A percentile compares a stretch with the other conserved stretches of the same genome.
These are phyloP conservation scores for Boletus semigastroideus DNA, from an alignment of 1,284 basidiomycete genomes.

Conservation along the genomic window DNA sequence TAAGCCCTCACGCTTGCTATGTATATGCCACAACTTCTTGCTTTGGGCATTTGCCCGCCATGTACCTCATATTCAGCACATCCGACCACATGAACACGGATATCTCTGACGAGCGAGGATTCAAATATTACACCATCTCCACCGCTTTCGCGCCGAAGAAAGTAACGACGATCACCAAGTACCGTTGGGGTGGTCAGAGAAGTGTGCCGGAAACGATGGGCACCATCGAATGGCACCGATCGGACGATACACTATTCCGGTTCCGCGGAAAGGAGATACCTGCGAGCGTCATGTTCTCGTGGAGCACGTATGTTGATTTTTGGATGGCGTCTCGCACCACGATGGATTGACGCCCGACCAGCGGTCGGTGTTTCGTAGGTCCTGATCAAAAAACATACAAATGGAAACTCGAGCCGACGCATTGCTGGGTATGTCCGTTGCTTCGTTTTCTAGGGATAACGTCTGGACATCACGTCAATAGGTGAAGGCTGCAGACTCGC, in stretches of 20 bases:
- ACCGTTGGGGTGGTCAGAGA: conserved; percentile 13
- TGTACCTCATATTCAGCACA: conserved; percentile 22
- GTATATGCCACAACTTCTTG: no score
- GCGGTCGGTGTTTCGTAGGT: conserved; percentile 27
- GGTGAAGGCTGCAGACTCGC: conserved; percentile 17
- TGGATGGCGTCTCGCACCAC: neutral
- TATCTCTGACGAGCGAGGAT: conserved; percentile 25
- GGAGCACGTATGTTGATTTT: conserved; percentile 11
- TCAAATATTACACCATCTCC: conserved; percentile 22
- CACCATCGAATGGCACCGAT: conserved; percentile 28
- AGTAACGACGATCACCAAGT: conserved; percentile 30
- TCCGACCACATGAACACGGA: conserved; percentile 22
- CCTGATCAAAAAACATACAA: conserved; percentile 26
- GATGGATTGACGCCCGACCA: conserved; percentile 1
- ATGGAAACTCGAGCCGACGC: conserved; percentile 25
- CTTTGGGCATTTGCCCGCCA: neutral
- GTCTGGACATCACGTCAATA: neutral
- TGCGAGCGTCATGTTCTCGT: conserved; percentile 13
- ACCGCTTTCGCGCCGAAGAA: conserved; percentile 16
- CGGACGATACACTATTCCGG: conserved; percentile 12
- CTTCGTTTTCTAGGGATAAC: neutral
- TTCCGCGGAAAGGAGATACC: conserved; percentile 17
- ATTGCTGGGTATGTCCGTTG: conserved; percentile 20
- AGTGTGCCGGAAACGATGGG: conserved; percentile 24
- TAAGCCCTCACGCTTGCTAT: no score